Percentiles rank a stretch among this genome's conserved stretches.
Evolutionary conservation across 805 yeast genomes (phyloP).

Genomic region (Metschnikowia colocasiae): DNA sequence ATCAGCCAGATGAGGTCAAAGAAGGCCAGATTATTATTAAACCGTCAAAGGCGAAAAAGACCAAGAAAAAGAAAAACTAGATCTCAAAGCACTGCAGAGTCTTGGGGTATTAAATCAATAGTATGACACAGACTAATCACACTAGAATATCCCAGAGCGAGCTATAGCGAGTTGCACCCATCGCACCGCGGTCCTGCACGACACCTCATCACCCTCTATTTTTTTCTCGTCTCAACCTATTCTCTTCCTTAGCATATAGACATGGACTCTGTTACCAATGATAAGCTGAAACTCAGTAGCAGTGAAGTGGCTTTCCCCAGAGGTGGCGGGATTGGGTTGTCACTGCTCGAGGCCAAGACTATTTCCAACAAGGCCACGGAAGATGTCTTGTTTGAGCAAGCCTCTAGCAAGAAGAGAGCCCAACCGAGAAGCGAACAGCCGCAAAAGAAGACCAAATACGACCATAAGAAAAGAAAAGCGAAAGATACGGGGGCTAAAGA

Average conservation of each 20-base stretch:
- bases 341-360: conserved; percentile 88
- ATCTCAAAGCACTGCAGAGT: background rate
- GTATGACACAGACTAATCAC: background rate
- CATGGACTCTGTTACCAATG: conserved; percentile 18
- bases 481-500: conserved; percentile 16
- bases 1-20: conserved; percentile 66
- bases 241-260: conserved; percentile 4
- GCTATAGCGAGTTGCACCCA: conserved; percentile 1
- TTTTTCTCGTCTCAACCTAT: conserved; percentile 3
- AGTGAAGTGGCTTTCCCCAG: conserved; percentile 79
- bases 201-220: conserved; percentile 3
- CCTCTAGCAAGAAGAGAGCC: conserved; percentile 30
- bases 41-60: conserved; percentile 15
- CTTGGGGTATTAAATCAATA: background rate
- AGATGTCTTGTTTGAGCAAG: conserved; percentile 75
- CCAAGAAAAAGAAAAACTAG: conserved; percentile 9
- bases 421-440: conserved; percentile 24
- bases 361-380: conserved; percentile 88
- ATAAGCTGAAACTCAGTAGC: conserved; percentile 33
- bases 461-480: conserved; percentile 18
- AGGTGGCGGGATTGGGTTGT: conserved; percentile 86
- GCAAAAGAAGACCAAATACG: conserved; percentile 24
- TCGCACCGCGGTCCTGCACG: conserved; percentile 6
- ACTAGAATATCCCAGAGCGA: background rate
- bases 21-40: conserved; percentile 62